A percentile compares a stretch with the other conserved stretches of the same genome.
These are phyloP conservation scores for Cyclotella baltica DNA, from an alignment of 108 stramenopile species.

Conservation along the genomic window DNA sequence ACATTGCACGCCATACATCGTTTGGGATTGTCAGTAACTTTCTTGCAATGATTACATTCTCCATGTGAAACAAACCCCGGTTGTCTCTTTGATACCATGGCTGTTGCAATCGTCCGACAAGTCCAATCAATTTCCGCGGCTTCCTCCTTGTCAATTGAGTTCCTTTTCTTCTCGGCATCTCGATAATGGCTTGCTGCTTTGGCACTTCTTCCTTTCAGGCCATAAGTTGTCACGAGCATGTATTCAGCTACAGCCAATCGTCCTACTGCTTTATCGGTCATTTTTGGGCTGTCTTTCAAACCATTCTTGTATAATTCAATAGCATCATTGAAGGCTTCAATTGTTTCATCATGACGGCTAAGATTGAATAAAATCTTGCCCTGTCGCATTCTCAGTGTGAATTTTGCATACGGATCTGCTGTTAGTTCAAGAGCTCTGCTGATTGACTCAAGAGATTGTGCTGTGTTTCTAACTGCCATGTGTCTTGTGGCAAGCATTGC, in stretches of 20 bases:
- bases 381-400: not conserved
- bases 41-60: not conserved
- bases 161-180: not conserved
- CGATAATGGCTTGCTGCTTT: not conserved
- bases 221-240: not conserved
- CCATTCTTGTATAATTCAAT: not conserved
- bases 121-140: not conserved
- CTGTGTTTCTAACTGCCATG: not conserved
- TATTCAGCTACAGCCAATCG: not conserved
- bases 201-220: not conserved
- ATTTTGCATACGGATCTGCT: not conserved
- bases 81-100: not conserved
- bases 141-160: not conserved
- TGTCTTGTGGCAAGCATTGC: slow-evolving; percentile 4
- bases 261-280: not conserved
- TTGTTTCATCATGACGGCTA: not conserved
- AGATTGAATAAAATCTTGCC: not conserved
- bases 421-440: not conserved
- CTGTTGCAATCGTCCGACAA: not conserved
- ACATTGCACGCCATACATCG: not conserved
- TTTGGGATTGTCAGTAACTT: not conserved
- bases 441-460: not conserved
- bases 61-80: not conserved
- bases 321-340: not conserved
- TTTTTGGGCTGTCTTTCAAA: not conserved